A percentile compares a stretch with the other conserved stretches of the same genome.
These are phyloP conservation scores for Cicer arietinum DNA, from an alignment of 306 rosid species.

Conservation along the genomic window DNA sequence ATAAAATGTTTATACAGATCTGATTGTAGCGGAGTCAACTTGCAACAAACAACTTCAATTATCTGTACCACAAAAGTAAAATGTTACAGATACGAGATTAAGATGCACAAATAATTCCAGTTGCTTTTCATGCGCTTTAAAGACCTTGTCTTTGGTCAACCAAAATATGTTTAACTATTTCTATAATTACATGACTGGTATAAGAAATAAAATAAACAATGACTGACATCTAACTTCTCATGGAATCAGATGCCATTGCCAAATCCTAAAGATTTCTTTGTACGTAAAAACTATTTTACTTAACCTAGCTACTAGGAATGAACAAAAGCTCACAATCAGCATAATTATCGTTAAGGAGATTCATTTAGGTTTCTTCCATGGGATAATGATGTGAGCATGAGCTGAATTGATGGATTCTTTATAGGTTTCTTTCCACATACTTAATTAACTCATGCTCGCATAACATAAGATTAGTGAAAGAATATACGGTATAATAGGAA, in stretches of 20 bases:
- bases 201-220: background rate
- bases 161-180: slow-evolving; percentile 35
- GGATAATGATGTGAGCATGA: background rate
- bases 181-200: background rate
- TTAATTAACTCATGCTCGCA: too few relatives aligned
- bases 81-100: slow-evolving; percentile 36
- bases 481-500: too few relatives aligned
- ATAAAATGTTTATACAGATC: slow-evolving; percentile 89
- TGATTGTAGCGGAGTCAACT: slow-evolving; percentile 87
- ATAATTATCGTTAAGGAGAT: slow-evolving; percentile 6
- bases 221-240: background rate
- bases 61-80: slow-evolving; percentile 64
- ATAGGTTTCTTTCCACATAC: too few relatives aligned
- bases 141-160: background rate
- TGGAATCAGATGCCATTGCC: slow-evolving; percentile 28
- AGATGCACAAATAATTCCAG: slow-evolving; percentile 29
- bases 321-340: slow-evolving; percentile 34
- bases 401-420: too few relatives aligned
- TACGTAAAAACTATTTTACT: slow-evolving; percentile 4
- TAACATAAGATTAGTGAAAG: too few relatives aligned
- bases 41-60: slow-evolving; percentile 97
- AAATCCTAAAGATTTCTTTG: slow-evolving; percentile 23
- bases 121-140: slow-evolving; percentile 28
- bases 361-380: slow-evolving; percentile 8
- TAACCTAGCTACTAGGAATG: slow-evolving; percentile 21